These are phyloP conservation scores for Aquilaria sinensis DNA, from an alignment of 345 rosid genomes.

Conservation along the genomic window DNA sequence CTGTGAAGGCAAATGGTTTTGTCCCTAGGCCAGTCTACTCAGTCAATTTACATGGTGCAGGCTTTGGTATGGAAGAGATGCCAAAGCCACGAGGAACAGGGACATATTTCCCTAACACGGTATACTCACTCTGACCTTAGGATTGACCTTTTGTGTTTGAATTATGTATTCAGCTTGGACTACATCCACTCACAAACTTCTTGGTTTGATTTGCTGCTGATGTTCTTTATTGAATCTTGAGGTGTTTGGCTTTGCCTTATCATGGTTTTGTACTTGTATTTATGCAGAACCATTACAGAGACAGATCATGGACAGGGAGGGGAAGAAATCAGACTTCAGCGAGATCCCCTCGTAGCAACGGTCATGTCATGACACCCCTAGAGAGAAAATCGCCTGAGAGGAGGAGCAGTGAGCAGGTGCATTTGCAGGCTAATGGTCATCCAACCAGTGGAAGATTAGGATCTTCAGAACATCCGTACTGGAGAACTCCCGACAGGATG, in stretches of 20 bases:
- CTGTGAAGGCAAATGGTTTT: slow-evolving; percentile 41
- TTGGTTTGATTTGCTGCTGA: slow-evolving; percentile 13
- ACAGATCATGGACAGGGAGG: slow-evolving; percentile 34
- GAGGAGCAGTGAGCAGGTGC: slow-evolving; percentile 31
- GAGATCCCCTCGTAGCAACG: slow-evolving; percentile 59
- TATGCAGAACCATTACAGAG: slow-evolving; percentile 78
- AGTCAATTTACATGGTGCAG: slow-evolving; percentile 36
- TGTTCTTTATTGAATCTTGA: slow-evolving; percentile 7
- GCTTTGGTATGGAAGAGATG: slow-evolving; percentile 57
- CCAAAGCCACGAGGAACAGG: slow-evolving; percentile 82
- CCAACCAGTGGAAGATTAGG: slow-evolving; percentile 33
- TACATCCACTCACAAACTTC: slow-evolving; percentile 9
- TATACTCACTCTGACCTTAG: slow-evolving; percentile 24
- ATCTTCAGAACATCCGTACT: slow-evolving; percentile 31
- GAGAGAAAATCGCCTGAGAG: slow-evolving; percentile 43
- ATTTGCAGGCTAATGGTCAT: slow-evolving; percentile 21
- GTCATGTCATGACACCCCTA: slow-evolving; percentile 22
- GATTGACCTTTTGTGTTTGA: slow-evolving; percentile 11
- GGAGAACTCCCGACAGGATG: slow-evolving; percentile 32
- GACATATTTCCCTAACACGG: slow-evolving; percentile 69
- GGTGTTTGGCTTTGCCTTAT: slow-evolving; percentile 9
- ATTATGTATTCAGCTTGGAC: slow-evolving; percentile 1
- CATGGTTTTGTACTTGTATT: slow-evolving; percentile 17
- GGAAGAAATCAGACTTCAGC: slow-evolving; percentile 44
- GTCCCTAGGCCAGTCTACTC: slow-evolving; percentile 38